phyloP scores from a whole-genome alignment of 1,284 basidiomycete species.

The Omphalotus olearius region DNA sequence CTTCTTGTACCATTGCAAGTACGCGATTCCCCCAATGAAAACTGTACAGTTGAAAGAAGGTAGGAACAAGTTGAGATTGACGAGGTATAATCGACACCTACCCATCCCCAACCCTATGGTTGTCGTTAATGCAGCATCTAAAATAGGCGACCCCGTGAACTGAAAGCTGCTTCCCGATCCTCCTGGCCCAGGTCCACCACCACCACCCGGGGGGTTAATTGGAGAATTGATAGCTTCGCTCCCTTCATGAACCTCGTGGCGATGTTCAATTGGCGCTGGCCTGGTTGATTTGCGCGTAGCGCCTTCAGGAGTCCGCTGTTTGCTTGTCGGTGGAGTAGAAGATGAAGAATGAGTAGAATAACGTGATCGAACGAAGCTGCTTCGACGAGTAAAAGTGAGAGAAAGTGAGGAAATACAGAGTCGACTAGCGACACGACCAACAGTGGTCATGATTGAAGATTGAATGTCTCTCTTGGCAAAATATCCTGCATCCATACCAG shows the following conservation, averaged over 20 bases:
- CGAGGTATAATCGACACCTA: constrained; percentile 23
- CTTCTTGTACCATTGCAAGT: constrained; percentile 77
- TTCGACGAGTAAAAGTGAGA: too few species aligned
- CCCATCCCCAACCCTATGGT: constrained; percentile 58
- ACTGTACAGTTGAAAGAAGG: constrained; percentile 36
- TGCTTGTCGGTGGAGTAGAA: too few species aligned
- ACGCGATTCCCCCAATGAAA: constrained; percentile 67
- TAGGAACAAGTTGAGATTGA: neutral
- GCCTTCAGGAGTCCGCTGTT: too few species aligned
- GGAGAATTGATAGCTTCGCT: constrained; percentile 30
- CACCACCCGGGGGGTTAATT: constrained; percentile 38
- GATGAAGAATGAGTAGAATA: too few species aligned
- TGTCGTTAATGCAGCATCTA: constrained; percentile 57
- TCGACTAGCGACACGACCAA: constrained; percentile 4
- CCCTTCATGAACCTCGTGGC: constrained; percentile 37
- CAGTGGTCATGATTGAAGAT: neutral
- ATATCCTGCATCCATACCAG: neutral
- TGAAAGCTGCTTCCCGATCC: constrained; percentile 28
- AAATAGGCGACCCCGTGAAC: constrained; percentile 36
- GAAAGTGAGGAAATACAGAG: neutral
- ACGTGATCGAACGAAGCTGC: too few species aligned
- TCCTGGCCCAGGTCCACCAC: constrained; percentile 25
- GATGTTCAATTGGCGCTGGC: too few species aligned
- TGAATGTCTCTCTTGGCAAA: neutral
- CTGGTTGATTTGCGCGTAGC: too few species aligned